Base-by-base conservation (phyloP, 129 eudicot genomes). In the Mikania micrantha region DNA sequence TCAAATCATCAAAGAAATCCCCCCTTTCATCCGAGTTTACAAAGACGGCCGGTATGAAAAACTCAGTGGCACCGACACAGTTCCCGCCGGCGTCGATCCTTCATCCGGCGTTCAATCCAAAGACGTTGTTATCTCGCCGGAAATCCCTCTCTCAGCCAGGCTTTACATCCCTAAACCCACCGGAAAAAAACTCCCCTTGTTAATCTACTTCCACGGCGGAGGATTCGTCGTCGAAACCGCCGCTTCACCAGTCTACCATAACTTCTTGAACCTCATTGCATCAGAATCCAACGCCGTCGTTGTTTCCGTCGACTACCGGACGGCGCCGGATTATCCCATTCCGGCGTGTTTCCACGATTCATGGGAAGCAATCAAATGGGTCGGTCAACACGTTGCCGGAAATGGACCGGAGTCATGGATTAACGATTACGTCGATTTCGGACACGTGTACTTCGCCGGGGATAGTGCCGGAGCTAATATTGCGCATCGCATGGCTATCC, bases 321-420 rank as follows among this genome's bases (percentile, higher is more conserved):
- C 75, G 4, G 84, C 85, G 31, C 95, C 95, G 9, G 85, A 84
- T 50, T 77, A 81, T 39, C 84, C 80, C 11, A 42, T 84, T 7
- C 90, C 87, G 0, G 39, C 66, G 0, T 83, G 85, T 10, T 84
- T 76, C 13, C 78, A 82, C 6, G 95, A 87, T 58, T 74, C 90
- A 0, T 87, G 95, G 90, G 78, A 70, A 28, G 90, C 76, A 4
- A 60, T 85, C 47, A 82, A 77, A 32, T 87, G 95, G 95, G 85
- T 76, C 69, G 68, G 57, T n/a, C 53, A 82, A 7, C 89, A 83
- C 39, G 22, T 54, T 10, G 28, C 39, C 16, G 50, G 72, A 5
- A 40, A 17, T 15, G 81, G 80, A 0, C 66, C 78, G 0, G 81
- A 87, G 24, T 8, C 61, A 0, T 69, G 89, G 80, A 48, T 86